Base-by-base conservation (phyloP, 2,329 filamentous ascomycete genomes). In the Ophiostoma montium region DNA sequence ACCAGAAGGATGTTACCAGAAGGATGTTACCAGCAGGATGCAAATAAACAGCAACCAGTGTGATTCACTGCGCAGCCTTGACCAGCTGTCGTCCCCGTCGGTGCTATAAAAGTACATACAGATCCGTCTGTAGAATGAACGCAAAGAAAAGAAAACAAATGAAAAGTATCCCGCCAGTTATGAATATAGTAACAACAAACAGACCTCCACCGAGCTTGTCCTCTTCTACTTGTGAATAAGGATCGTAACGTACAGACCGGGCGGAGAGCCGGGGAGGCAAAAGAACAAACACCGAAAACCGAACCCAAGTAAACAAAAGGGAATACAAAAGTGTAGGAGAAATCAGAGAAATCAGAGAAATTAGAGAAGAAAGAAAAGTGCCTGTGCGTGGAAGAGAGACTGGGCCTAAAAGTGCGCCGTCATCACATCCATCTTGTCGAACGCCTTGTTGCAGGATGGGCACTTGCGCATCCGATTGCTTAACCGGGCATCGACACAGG, bases 391-490 rank as follows among this genome's bases (percentile, higher is more conserved):
- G n/a, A n/a, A n/a, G n/a, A 27, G 23, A 27, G 4, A 5, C 23
- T 27, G 5, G 8, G 32, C 39, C n/a, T 35, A 64, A 41, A 66
- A 57, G 61, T 84, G 79, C 46, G 80, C 76, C 19, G 75, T 68
- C 86, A 95, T 94, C 53, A 87, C 80, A 62, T 98, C 92, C 65
- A 84, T 84, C 63, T 80, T 84, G 59, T 94, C 90, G 62, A 98
- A 98, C 4, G 86, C 80, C 65, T 84, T 85, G 59, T 84, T 87
- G 71, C 94, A 98, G 58, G 86, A 90, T 3, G 92, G 92, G 61
- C 92, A 98, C 65, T 96, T 96, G 57, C 92, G 78, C 68, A 90
- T 89, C 33, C 92, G 84, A 60, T 92, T 94, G 42, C 79, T 80
- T 53, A 95, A 80, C 50, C 92, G 82, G 60, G 94, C 84, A 55